Base-by-base conservation (phyloP, 768 basidiomycete species). In the Boletellus ananas region DNA sequence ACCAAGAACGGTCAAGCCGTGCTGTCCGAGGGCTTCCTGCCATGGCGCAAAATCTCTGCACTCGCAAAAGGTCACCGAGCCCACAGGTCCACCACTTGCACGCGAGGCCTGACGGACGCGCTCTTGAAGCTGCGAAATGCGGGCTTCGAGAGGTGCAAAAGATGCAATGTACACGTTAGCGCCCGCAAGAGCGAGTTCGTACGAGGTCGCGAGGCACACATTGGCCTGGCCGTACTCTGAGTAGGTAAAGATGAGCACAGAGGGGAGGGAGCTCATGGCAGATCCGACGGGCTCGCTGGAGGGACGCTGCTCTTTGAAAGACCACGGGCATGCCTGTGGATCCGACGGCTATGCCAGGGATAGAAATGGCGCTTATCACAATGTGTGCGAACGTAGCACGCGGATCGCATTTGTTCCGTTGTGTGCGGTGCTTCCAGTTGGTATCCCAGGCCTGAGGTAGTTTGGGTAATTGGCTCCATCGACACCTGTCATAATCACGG, bases 171-270 rank as follows among this genome's bases (percentile, higher is more conserved):
- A 18, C 13, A 58, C 47, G 27, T 55, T 38, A 10, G 33, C 46
- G 4, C 49, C 52, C 4, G 44, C 41, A 11, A 58, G 42, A 7
- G 44, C 58, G 6, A 58, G 57, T 25, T 58, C 57, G 8, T 55
- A 58, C 12, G 57, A 20, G 7, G 43, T 55, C 16, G 57, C 52
- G 13, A 45, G 34, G n/a, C 3, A 8, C 23, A 36, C 41, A 17
- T 49, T 49, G 14, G 41, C 47, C 29, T 43, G 47, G 16, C 41
- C 47, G 27, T 49, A 33, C 41, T 49, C 40, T 18, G 34, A 17
- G 34, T 36, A 36, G 13, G 47, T 58, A 14, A 43, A 48, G 6
- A 58, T 13, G 31, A 58, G 52, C 34, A 51, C 56, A 12, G 46
- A 36, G 16, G 52, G 39, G 18, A 34, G 38, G 20, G 48, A 29